A percentile compares a stretch with the other conserved stretches of the same genome.
Evolutionary conservation across 2,329 filamentous ascomycete species (phyloP).

Genomic region (Exophiala xenobiotica): DNA sequence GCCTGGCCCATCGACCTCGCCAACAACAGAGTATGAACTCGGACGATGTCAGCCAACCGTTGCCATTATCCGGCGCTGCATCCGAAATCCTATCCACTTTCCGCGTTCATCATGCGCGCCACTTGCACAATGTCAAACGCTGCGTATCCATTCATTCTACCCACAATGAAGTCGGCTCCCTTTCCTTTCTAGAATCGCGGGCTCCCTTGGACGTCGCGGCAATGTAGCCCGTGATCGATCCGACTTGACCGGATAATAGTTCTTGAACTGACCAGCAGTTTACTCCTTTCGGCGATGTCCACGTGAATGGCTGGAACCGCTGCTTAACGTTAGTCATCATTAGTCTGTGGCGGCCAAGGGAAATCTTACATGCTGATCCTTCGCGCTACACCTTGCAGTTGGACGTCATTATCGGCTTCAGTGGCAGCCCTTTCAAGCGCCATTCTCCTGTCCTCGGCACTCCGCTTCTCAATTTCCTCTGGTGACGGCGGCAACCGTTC

Average conservation of each 20-base stretch:
- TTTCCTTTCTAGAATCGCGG: no score
- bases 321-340: conserved; percentile 23
- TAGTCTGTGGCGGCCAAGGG: not conserved
- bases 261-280: not conserved
- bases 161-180: no score
- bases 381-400: conserved; percentile 80
- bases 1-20: not conserved
- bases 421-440: conserved; percentile 77
- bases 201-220: no score
- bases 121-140: not conserved
- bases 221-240: not conserved
- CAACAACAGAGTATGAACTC: not conserved
- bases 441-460: conserved; percentile 74
- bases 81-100: not conserved
- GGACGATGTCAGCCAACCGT: not conserved
- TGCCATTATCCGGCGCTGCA: not conserved
- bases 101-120: not conserved
- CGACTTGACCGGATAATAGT: not conserved
- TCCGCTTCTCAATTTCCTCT: conserved; percentile 83
- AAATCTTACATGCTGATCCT: conserved; percentile 89
- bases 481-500: conserved; percentile 88
- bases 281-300: conserved; percentile 28
- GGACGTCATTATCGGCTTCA: conserved; percentile 89
- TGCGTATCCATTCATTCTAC: not conserved
- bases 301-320: conserved; percentile 26